Base-by-base conservation (phyloP, 495 filamentous ascomycete genomes). In the Penicillium herquei region DNA sequence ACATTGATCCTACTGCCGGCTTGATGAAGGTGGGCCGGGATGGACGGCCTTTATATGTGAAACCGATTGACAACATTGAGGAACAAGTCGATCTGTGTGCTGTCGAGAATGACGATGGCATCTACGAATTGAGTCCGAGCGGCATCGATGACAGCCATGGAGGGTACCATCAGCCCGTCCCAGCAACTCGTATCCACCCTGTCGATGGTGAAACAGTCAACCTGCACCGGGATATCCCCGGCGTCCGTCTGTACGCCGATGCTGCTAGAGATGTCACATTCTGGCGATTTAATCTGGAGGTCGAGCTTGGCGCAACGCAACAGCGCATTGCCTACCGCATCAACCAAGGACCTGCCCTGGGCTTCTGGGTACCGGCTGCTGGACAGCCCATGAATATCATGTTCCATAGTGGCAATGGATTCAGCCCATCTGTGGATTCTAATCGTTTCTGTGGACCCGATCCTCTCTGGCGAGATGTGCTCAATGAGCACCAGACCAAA, bases 371-470 rank as follows among this genome's bases (percentile, higher is more conserved):
- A 1, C 94, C 94, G 9, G 89, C 88, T 49, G 80, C 77, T 48
- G 88, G 85, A 18, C 82, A 96, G 71, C 81, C 88, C 7, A 98
- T 98, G 95, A 96, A 98, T 73, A 90, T 96, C 62, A 96, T 97
- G 91, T 98, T 96, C 73, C 83, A 98, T 77, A 93, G 86, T 67
- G 96, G 95, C 78, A 98, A 98, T 70, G 94, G 95, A 39, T 98
- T 98, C 74, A 91, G 88, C 59, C 66, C 88, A 51, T 87, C 81
- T 59, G 89, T 90, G 48, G 83, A 97, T 53, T 71, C 92, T 0
- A 74, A 92, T 63, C 73, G 81, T 43, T 87, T 97, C 70, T 89
- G 86, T 62, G 94, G 94, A 0, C 94, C 94, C 3, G 94, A 98
- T 78, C 95, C 94, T 9, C 77, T 98, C 70, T 98, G 94, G 94